Evolutionary conservation across 1,284 basidiomycete species (phyloP).

Genomic region (Coniferiporia sulphurascens): DNA sequence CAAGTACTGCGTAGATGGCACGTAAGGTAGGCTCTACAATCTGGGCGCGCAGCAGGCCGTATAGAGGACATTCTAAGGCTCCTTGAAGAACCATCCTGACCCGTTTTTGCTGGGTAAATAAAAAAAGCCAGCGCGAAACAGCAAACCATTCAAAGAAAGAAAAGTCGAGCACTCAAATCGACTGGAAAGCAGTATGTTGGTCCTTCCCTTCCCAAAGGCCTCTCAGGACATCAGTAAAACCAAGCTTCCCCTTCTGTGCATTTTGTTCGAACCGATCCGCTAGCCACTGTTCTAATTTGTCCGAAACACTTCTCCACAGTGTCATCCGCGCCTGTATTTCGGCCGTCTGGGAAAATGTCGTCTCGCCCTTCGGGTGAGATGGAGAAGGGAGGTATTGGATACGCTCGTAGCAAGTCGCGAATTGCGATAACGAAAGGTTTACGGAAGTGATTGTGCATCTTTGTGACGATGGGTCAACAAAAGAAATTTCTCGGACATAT

Average conservation of each 20-base stretch:
- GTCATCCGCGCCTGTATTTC: slow-evolving; percentile 78
- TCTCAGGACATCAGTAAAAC: slow-evolving; percentile 82
- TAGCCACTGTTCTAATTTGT: slow-evolving; percentile 78
- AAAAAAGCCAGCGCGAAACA: background rate
- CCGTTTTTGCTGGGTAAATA: slow-evolving; percentile 4
- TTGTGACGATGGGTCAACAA: slow-evolving; percentile 77
- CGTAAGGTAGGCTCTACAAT: slow-evolving; percentile 13
- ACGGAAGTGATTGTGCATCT: slow-evolving; percentile 81
- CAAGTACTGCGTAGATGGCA: slow-evolving; percentile 7
- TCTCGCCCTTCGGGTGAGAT: slow-evolving; percentile 37
- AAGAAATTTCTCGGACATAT: slow-evolving; percentile 91
- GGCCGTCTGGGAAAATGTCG: slow-evolving; percentile 76
- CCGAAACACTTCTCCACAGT: slow-evolving; percentile 73
- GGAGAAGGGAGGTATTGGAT: slow-evolving; percentile 81
- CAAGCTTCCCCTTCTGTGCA: slow-evolving; percentile 78
- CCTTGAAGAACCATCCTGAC: background rate
- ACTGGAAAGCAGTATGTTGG: slow-evolving; percentile 10
- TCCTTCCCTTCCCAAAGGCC: slow-evolving; percentile 62
- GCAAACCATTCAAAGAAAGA: background rate
- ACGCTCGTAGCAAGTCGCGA: slow-evolving; percentile 83
- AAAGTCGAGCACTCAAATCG: background rate
- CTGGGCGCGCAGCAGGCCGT: background rate
- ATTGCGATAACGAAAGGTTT: slow-evolving; percentile 87
- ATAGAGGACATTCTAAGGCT: background rate
- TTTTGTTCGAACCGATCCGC: slow-evolving; percentile 86